phyloP scores from a whole-genome alignment of 768 basidiomycete genomes.

The Amanita molliuscula region DNA sequence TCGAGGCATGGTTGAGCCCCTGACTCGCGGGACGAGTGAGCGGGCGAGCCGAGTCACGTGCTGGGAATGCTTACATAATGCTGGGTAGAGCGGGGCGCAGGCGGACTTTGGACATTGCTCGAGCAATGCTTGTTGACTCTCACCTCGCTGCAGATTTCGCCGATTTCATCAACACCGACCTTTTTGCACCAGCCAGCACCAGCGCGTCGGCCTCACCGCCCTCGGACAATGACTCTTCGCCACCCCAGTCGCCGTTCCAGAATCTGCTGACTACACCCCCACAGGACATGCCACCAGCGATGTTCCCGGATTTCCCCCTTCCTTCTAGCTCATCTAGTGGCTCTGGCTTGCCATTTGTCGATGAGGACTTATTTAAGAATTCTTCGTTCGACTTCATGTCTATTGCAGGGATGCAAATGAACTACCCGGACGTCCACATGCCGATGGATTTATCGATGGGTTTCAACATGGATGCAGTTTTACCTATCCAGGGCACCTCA shows the following conservation, averaged over 20 bases:
- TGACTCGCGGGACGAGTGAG: neutral
- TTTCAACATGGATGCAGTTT: neutral
- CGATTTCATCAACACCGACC: constrained; percentile 62
- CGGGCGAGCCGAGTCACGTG: neutral
- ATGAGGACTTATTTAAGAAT: constrained; percentile 31
- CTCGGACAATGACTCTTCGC: constrained; percentile 30
- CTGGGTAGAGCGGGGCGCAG: neutral
- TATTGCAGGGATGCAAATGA: constrained; percentile 4
- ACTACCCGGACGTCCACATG: constrained; percentile 4
- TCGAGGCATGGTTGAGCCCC: neutral
- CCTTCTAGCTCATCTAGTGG: neutral
- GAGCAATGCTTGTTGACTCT: constrained; percentile 31
- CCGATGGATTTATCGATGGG: constrained; percentile 6
- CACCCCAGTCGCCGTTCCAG: constrained; percentile 32
- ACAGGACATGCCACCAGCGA: constrained; percentile 20
- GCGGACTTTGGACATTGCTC: neutral
- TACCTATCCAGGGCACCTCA: neutral
- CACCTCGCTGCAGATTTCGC: constrained; percentile 31
- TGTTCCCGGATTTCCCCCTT: constrained; percentile 29
- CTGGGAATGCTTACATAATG: neutral
- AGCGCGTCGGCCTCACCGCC: constrained; percentile 19
- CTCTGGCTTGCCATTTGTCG: constrained; percentile 28
- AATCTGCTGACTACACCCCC: constrained; percentile 36
- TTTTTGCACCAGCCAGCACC: constrained; percentile 23
- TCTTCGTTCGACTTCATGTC: constrained; percentile 11